A percentile compares a stretch with the other conserved stretches of the same genome.
Conservation (phyloP, 441 rosid species). For the Gossypium laxum region DNA sequence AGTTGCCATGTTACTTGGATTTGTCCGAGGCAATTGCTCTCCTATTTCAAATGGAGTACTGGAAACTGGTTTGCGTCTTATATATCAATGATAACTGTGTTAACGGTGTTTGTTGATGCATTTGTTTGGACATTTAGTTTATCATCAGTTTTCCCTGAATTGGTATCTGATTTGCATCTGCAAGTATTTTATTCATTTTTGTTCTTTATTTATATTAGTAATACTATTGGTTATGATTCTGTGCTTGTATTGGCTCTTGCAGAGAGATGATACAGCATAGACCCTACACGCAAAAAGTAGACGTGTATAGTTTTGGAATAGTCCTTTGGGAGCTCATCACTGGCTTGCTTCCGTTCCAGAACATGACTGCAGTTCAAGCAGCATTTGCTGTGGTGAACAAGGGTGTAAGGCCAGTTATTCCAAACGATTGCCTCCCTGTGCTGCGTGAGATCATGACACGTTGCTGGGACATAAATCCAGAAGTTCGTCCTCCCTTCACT, state of each 20-base stretch:
- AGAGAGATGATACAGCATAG: slow-evolving; percentile 98
- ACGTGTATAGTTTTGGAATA: slow-evolving; percentile 87
- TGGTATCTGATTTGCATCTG: not conserved
- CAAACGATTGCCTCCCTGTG: slow-evolving; percentile 70
- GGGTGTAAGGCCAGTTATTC: slow-evolving; percentile 80
- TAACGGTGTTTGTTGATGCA: not conserved
- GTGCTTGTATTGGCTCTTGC: slow-evolving; percentile 20
- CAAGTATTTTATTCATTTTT: not conserved
- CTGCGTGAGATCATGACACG: slow-evolving; percentile 77
- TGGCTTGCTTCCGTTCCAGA: slow-evolving; percentile 77
- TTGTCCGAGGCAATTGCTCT: not conserved
- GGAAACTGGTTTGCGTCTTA: not conserved
- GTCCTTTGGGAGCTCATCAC: slow-evolving; percentile 95
- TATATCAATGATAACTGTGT: not conserved
- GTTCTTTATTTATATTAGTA: not conserved
- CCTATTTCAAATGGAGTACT: not conserved
- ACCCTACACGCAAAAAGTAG: slow-evolving; percentile 89
- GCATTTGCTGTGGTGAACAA: slow-evolving; percentile 94
- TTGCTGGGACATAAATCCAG: slow-evolving; percentile 90
- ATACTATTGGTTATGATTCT: not conserved
- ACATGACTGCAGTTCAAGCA: slow-evolving; percentile 98
- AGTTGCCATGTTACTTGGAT: not conserved
- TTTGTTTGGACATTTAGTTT: not conserved
- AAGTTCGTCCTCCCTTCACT: slow-evolving; percentile 75
- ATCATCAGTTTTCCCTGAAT: not conserved